phyloP scores from a whole-genome alignment of 139 green algal genomes.

The Penium margaritaceum region DNA sequence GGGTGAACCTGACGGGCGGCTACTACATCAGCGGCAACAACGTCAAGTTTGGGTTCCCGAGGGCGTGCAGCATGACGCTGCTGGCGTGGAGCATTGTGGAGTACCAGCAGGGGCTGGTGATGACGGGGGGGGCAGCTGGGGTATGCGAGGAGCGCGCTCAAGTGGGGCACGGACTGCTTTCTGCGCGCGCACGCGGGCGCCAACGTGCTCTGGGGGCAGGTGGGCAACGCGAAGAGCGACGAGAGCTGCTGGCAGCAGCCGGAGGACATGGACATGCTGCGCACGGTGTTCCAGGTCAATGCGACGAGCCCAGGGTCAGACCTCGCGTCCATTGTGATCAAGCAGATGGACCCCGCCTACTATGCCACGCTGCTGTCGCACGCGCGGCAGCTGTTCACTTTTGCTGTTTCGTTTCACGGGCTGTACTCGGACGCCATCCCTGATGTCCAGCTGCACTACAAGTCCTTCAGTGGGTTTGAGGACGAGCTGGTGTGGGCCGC shows the following conservation, averaged over 20 bases:
- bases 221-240: conserved; percentile 28
- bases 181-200: conserved; percentile 45
- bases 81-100: conserved; percentile 48
- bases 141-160: conserved; percentile 21
- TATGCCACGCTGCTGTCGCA: conserved; percentile 8
- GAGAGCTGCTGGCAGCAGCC: conserved; percentile 32
- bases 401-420: conserved; percentile 21
- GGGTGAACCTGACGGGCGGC: conserved; percentile 44
- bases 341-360: not conserved
- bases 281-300: conserved; percentile 9
- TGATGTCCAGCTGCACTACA: conserved; percentile 2
- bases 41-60: conserved; percentile 58
- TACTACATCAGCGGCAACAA: conserved; percentile 62
- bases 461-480: conserved; percentile 11
- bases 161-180: conserved; percentile 51
- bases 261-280: conserved; percentile 28
- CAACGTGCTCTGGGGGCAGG: conserved; percentile 49
- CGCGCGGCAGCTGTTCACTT: conserved; percentile 27
- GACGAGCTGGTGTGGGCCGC: no score
- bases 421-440: conserved; percentile 13
- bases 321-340: conserved; percentile 40
- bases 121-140: not conserved
- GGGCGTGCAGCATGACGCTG: conserved; percentile 49
- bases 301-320: conserved; percentile 17
- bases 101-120: conserved; percentile 45